Evolutionary conservation across 1,284 basidiomycete genomes (phyloP), one percentile per base, ranked within the genome.

Genomic region (Moniliella sp.): DNA sequence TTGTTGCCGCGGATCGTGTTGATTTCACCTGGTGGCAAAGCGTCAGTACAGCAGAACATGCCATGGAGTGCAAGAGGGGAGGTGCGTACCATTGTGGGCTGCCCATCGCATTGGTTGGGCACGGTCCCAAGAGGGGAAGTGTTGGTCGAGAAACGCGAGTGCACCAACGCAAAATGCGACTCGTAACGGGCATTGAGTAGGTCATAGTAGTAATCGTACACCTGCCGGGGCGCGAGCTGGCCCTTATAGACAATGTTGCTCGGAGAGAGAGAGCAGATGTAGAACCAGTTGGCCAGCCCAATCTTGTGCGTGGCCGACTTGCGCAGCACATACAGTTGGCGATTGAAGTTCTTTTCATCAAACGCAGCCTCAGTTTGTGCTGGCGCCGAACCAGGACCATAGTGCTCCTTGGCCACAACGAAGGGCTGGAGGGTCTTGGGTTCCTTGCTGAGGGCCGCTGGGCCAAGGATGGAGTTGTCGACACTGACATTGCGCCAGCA

Each of bases 161-260:
- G 88, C 40, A 97, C 88, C 62, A 97, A 71, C 39, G 83, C 74
- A 67, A 97, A 94, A 67, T 97, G 91, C 21, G 83, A 82, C 45
- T 74, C 69, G 65, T 91, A 97, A 33, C 86, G 67, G 35, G 81
- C 84, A 66, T 94, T 84, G 64, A 91, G 93, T 65, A 93, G 74
- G 62, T 91, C 84, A 66, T 91, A 82, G 61, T 82, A 93, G 65
- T 91, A 93, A 67, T 84, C 83, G 72, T 82, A 84, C 42, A 94
- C 88, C 73, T 57, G 52, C 25, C 47, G 39, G 18, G 54, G 54
- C 42, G 43, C 46, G 30, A 57, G 45, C 39, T 97, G 88, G 43
- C 91, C 91, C 67, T 97, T 97, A 71, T 94, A 94, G 45, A 94
- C 78, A 63, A 97, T 91, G 66, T 84, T 91, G 67, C 82, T 83